Percentiles rank a stretch among this genome's conserved stretches.
phyloP scores from a whole-genome alignment of 148 eudicot genomes.

The Cornus kousa region DNA sequence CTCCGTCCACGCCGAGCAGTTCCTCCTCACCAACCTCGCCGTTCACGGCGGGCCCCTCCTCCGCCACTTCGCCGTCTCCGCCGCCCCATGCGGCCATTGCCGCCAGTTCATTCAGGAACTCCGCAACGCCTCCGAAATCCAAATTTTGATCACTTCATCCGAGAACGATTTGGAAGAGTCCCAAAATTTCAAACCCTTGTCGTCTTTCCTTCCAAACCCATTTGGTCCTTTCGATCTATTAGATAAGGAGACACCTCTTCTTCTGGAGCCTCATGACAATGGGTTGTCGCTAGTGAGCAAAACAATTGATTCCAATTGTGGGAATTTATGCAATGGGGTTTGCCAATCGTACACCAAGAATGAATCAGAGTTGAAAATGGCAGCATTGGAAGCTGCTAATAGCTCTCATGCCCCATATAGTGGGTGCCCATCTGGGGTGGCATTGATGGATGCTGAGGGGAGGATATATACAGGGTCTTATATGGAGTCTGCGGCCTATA shows the following conservation, averaged over 20 bases:
- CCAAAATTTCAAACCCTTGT: constrained; percentile 37
- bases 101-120: constrained; percentile 92
- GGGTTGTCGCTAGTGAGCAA: constrained; percentile 7
- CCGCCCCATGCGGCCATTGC: constrained; percentile 97
- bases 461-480: constrained; percentile 63
- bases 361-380: constrained; percentile 23
- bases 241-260: constrained; percentile 49
- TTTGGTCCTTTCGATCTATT: constrained; percentile 76
- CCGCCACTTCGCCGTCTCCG: constrained; percentile 62
- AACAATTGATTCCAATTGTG: background rate
- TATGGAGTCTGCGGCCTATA: constrained; percentile 88
- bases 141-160: constrained; percentile 37
- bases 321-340: constrained; percentile 28
- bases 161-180: constrained; percentile 2
- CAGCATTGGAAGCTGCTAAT: constrained; percentile 69
- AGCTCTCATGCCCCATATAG: constrained; percentile 68
- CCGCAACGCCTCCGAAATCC: constrained; percentile 49
- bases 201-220: constrained; percentile 46
- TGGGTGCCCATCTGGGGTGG: constrained; percentile 65
- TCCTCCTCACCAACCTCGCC: constrained; percentile 59
- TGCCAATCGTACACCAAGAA: constrained; percentile 6
- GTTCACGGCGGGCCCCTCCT: constrained; percentile 41
- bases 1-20: constrained; percentile 92
- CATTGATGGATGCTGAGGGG: constrained; percentile 57
- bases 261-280: constrained; percentile 54